Evolutionary conservation across 2,329 filamentous ascomycete genomes (phyloP).

Genomic region (Cladosporium sp.): DNA sequence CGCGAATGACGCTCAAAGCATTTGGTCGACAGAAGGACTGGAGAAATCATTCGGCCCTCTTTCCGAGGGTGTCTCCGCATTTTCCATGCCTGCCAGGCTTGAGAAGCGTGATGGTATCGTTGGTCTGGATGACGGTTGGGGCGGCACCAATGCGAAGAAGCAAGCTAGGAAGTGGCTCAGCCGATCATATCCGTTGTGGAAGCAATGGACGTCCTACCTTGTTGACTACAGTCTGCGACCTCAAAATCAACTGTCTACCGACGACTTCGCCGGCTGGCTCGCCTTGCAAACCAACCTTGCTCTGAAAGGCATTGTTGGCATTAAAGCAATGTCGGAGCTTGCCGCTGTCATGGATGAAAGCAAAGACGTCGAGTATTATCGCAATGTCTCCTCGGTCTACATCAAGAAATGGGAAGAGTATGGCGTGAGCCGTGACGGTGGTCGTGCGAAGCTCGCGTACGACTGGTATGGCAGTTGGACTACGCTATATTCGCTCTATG

Average conservation of each 20-base stretch:
- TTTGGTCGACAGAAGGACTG: conserved; percentile 49
- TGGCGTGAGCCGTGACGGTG: conserved; percentile 64
- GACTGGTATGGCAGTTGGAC: conserved; percentile 78
- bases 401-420: conserved; percentile 67
- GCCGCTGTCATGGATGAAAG: conserved; percentile 57
- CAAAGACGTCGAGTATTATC: conserved; percentile 55
- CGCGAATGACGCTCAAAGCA: conserved; percentile 53
- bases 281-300: conserved; percentile 78
- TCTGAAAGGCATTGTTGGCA: conserved; percentile 78
- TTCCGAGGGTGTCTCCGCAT: conserved; percentile 42
- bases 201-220: conserved; percentile 75
- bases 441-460: conserved; percentile 76
- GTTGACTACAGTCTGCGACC: conserved; percentile 72
- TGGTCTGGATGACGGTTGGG: conserved; percentile 60
- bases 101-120: conserved; percentile 49
- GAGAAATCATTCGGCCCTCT: conserved; percentile 18
- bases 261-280: conserved; percentile 77
- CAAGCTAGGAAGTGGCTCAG: conserved; percentile 62
- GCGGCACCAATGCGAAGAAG: conserved; percentile 49
- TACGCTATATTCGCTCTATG: conserved; percentile 80
- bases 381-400: conserved; percentile 60
- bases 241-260: conserved; percentile 73
- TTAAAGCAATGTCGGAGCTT: conserved; percentile 72
- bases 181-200: conserved; percentile 67
- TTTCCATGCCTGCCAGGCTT: conserved; percentile 40